Base-by-base conservation (phyloP, 1,284 basidiomycete genomes). In the Tausonia pullulans region DNA sequence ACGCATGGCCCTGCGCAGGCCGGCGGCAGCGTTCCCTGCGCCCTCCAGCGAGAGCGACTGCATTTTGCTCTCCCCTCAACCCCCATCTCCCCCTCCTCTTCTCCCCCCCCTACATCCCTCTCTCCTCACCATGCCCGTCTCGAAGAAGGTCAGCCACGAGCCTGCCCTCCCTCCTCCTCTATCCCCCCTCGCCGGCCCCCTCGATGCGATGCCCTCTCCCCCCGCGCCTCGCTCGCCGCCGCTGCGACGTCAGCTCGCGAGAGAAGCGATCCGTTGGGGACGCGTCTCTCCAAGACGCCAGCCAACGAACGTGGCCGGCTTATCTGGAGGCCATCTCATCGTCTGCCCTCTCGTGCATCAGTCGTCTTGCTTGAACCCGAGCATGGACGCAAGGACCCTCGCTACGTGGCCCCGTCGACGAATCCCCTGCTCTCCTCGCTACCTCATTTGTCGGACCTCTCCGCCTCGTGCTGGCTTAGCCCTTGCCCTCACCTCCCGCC, bases 401-500 rank as follows among this genome's bases (percentile, higher is more conserved):
- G 27, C 27, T 27, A 27, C 56, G 44, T 8, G 45, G n/a, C 14
- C 44, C 40, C 58, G 45, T 10, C 46, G 27, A 11, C 46, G 44
- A 49, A 27, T 6, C 40, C 16, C n/a, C 8, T 8, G 4, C n/a
- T 57, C 51, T 62, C 13, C 40, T 43, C 49, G 39, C 45, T 46
- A 16, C 61, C 54, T 56, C 41, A 11, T 57, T n/a, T 53, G 49
- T 64, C n/a, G 5, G 2, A 27, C 27, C 27, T 60, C 51, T 16
- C 51, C n/a, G 27, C n/a, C 59, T 60, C 49, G 57, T 49, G 64
- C 27, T 53, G 39, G 39, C 51, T 48, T 57, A 16, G 43, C 54
- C 49, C 41, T n/a, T 53, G 54, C 66, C 58, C 57, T 60, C 63
- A 50, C 64, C n/a, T 41, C 45, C 27, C 27, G 27, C 27, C 27